Base-by-base conservation (phyloP, 139 green algal species). In the Chlorella vulgaris region DNA sequence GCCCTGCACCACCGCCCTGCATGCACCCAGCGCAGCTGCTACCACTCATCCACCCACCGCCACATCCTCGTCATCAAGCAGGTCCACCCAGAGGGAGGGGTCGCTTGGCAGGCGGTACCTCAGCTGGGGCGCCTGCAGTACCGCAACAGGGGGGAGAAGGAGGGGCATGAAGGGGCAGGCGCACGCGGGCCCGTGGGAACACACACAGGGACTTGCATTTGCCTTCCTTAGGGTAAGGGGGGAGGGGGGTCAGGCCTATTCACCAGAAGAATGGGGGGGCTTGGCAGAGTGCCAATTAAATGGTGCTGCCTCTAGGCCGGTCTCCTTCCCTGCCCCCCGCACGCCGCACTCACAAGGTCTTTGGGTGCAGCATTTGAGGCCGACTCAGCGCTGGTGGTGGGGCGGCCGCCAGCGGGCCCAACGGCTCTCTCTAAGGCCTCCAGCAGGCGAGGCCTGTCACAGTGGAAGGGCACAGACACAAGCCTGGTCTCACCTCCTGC, bases 401-500 rank as follows among this genome's bases (percentile, higher is more conserved):
- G 24, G n/a, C n/a, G n/a, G 33, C 61, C 24, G 2, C 33, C 38
- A 38, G 39, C 66, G 42, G 70, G 69, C 22, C 38, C 69, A 6
- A 26, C 43, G 24, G 60, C 79, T 4, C 87, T 60, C 31, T 88
- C 80, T 40, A 90, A 62, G 7, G 83, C 81, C 69, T 87, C 83
- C 58, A 87, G 19, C 21, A 93, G 85, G 2, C 61, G 18, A 3
- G 70, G 55, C 43, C 81, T 81, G 68, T 51, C 53, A 36, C 29
- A 81, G 21, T 60, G 61, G 51, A 82, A 74, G 13, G 83, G 53
- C 10, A 95, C 13, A 0, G 61, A 63, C 13, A 95, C 78, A 43
- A 95, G 89, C n/a, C 92, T 88, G 13, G 90, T 95, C 84, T 95
- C 92, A 0, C 92, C 92, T 2, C 90, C 89, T 84, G 68, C 53